These are phyloP conservation scores for Clarireedia monteithiana DNA, from an alignment of 2,329 filamentous ascomycete species.

Conservation along the genomic window DNA sequence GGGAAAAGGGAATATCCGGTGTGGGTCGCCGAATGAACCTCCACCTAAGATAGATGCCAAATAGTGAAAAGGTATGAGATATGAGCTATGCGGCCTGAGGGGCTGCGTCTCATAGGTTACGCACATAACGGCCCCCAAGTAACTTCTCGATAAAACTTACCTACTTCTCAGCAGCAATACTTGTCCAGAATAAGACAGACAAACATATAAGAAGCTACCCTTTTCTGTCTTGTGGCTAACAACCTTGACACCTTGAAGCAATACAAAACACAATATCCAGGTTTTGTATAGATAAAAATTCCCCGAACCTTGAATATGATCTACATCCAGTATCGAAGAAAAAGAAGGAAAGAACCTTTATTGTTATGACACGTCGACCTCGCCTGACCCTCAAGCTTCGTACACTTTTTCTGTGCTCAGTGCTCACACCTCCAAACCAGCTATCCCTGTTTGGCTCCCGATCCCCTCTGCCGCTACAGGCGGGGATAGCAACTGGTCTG, in stretches of 20 bases:
- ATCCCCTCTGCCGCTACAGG: constrained; percentile 2
- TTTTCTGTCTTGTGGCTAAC: not conserved
- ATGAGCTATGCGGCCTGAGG: no score
- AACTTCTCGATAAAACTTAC: no score
- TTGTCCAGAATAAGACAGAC: not conserved
- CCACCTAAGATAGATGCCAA: no score
- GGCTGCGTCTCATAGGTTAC: no score
- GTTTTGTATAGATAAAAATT: not conserved
- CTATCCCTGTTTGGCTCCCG: constrained; percentile 1
- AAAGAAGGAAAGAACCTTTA: not conserved
- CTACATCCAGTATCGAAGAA: not conserved
- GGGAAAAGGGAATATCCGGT: no score
- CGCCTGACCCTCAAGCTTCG: no score
- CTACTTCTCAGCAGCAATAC: not conserved
- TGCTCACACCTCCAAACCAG: not conserved
- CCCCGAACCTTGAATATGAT: not conserved
- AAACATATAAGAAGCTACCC: not conserved
- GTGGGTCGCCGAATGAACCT: no score
- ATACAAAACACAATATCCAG: not conserved
- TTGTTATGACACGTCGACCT: not conserved
- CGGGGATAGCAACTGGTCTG: not conserved
- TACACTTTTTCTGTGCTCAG: not conserved
- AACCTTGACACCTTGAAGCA: not conserved
- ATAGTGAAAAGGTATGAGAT: no score
- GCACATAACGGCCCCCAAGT: no score